Evolutionary conservation across 2,329 filamentous ascomycete species (phyloP).

Genomic region (Paraconiothyrium brasiliense): DNA sequence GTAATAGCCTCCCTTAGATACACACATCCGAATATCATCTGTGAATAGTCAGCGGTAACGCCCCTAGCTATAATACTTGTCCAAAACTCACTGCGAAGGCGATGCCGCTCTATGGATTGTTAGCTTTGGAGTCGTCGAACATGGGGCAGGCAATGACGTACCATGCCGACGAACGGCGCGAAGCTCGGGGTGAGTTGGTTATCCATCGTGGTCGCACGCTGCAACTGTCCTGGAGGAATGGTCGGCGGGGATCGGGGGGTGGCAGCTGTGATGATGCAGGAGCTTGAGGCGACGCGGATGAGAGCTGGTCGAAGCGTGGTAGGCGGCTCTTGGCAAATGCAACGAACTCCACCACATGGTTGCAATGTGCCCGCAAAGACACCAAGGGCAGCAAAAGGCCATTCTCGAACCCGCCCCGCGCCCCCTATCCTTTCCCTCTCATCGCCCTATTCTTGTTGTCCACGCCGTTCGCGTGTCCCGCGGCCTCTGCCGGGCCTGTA

Average conservation of each 20-base stretch:
- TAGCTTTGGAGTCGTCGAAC: slow-evolving; percentile 35
- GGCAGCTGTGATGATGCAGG: slow-evolving; percentile 16
- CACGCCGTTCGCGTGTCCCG: slow-evolving; percentile 17
- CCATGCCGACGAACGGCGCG: slow-evolving; percentile 89
- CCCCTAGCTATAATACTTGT: slow-evolving; percentile 20
- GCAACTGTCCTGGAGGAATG: slow-evolving; percentile 4
- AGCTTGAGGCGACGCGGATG: slow-evolving; percentile 6
- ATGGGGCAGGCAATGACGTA: slow-evolving; percentile 56
- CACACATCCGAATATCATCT: slow-evolving; percentile 86
- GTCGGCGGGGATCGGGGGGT: neutral
- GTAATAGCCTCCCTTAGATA: slow-evolving; percentile 15
- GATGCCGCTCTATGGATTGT: slow-evolving; percentile 72
- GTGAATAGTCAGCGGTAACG: slow-evolving; percentile 34
- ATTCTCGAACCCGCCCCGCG: slow-evolving; percentile 19
- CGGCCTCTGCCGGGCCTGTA: slow-evolving; percentile 35
- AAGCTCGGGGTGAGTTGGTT: slow-evolving; percentile 77
- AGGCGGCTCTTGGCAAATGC: slow-evolving; percentile 4
- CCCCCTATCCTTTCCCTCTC: slow-evolving; percentile 13
- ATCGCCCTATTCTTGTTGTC: slow-evolving; percentile 16
- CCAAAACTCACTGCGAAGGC: slow-evolving; percentile 67
- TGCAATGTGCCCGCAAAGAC: slow-evolving; percentile 29
- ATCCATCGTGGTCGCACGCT: slow-evolving; percentile 31
- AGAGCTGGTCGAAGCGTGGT: slow-evolving; percentile 13
- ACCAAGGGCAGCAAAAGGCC: slow-evolving; percentile 24
- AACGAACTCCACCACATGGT: slow-evolving; percentile 11